Base-by-base conservation (phyloP, 2,329 filamentous ascomycete species). In the Botrytis byssoidea region DNA sequence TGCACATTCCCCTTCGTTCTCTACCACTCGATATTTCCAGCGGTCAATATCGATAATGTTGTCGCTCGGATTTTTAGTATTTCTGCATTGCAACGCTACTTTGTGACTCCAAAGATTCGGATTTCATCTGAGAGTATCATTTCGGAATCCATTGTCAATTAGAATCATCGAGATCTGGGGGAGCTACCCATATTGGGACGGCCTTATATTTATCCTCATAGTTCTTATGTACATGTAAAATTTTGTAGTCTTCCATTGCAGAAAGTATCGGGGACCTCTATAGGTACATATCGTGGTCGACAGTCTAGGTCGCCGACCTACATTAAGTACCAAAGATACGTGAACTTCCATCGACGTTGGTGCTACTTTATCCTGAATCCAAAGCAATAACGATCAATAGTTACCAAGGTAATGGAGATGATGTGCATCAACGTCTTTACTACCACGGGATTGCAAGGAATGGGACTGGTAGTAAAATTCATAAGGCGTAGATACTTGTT, bases 251-350 rank as follows among this genome's bases (percentile, higher is more conserved):
- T 42, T 68, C 70, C 40, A 72, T 67, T 60, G 63, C 44, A 60
- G 40, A 59, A 59, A 25, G 40, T 46, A 59, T 68, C 70, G 70
- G 70, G 70, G 63, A 68, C 42, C 63, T 68, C 37, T 72, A 32
- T 8, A 67, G 44, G 16, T 60, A 68, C 70, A 65, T 72, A 61
- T 60, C 29, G 63, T 59, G 37, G 70, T 37, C 51, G 35, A 72
- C 40, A 42, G 37, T 20, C 63, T 60, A 60, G 70, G 61, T 72
- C 70, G 70, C 48, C 70, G 70, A 72, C 70, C 70, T 60, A 68
- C 46, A 46, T 60, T 10, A 44, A 59, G 18, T 60, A 32, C 63
- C 40, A 59, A 72, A 48, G 57, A 68, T 60, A 72, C 48, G 9
- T 40, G 35, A 3, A 68, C 29, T 60, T 67, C 68, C 65, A 35